phyloP scores from a whole-genome alignment of 2,329 filamentous ascomycete species.

The Tolypocladium inflatum region DNA sequence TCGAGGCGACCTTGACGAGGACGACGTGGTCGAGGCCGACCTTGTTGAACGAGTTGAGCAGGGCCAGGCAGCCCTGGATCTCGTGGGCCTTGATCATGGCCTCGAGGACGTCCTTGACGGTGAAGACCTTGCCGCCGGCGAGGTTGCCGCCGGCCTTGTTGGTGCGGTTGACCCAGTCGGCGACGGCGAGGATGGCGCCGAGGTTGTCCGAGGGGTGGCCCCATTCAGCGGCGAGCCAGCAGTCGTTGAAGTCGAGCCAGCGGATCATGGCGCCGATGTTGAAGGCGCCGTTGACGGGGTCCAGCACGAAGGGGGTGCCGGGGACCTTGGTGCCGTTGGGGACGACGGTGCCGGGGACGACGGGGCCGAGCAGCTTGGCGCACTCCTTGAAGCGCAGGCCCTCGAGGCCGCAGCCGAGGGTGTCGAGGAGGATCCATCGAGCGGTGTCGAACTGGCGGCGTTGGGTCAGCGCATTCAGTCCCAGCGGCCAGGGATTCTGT shows the following conservation, averaged over 20 bases:
- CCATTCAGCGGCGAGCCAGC: constrained; percentile 98
- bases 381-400: constrained; percentile 93
- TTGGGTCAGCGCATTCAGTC: no score
- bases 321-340: constrained; percentile 88
- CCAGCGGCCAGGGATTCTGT: no score
- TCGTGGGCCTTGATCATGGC: constrained; percentile 99
- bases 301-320: constrained; percentile 87
- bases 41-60: constrained; percentile 98
- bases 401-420: constrained; percentile 91
- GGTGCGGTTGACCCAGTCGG: constrained; percentile 95
- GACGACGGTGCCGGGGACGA: constrained; percentile 82
- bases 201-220: constrained; percentile 97
- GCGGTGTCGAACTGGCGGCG: constrained; percentile 98
- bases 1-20: constrained; percentile 92
- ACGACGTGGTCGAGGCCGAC: constrained; percentile 97
- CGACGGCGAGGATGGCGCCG: constrained; percentile 90
- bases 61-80: constrained; percentile 92
- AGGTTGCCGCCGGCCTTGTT: constrained; percentile 68
- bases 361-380: constrained; percentile 84
- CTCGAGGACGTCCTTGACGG: constrained; percentile 83
- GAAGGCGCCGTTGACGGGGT: constrained; percentile 92
- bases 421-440: constrained; percentile 93
- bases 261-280: constrained; percentile 99
- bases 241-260: constrained; percentile 99
- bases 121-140: constrained; percentile 80